phyloP scores from a whole-genome alignment of 768 basidiomycete species.

The Russula ochroleuca region DNA sequence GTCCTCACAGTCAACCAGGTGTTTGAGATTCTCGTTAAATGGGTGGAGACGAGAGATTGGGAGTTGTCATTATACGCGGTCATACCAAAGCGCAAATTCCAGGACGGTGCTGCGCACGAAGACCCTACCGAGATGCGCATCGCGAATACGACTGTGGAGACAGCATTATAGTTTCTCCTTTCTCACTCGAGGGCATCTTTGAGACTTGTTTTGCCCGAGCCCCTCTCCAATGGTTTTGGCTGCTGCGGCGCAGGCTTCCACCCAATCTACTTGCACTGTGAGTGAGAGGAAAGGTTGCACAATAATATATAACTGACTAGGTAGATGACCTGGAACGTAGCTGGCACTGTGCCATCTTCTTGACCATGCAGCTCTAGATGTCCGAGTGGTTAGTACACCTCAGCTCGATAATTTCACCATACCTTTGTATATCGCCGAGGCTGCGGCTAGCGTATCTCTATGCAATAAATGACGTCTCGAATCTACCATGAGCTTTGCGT shows the following conservation, averaged over 20 bases:
- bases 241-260: conserved; percentile 74
- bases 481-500: conserved; percentile 1
- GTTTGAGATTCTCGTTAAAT: conserved; percentile 86
- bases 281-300: background rate
- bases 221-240: conserved; percentile 60
- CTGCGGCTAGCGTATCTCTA: conserved; percentile 85
- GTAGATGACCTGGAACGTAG: conserved; percentile 95
- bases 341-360: conserved; percentile 80
- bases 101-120: conserved; percentile 40
- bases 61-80: conserved; percentile 80
- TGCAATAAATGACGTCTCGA: conserved; percentile 61
- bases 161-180: background rate
- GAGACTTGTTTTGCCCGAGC: conserved; percentile 55
- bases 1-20: conserved; percentile 96
- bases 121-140: conserved; percentile 8
- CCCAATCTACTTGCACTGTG: conserved; percentile 54
- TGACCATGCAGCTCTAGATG: conserved; percentile 73
- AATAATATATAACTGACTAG: conserved; percentile 52
- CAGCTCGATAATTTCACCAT: conserved; percentile 9
- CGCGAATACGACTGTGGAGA: conserved; percentile 1
- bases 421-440: conserved; percentile 94
- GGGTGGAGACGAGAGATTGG: conserved; percentile 86
- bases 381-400: background rate
- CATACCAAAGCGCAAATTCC: conserved; percentile 88
- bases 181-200: conserved; percentile 50